These are phyloP conservation scores for Aspergillus sclerotiicarbonarius DNA, from an alignment of 495 filamentous ascomycete species.

Conservation along the genomic window DNA sequence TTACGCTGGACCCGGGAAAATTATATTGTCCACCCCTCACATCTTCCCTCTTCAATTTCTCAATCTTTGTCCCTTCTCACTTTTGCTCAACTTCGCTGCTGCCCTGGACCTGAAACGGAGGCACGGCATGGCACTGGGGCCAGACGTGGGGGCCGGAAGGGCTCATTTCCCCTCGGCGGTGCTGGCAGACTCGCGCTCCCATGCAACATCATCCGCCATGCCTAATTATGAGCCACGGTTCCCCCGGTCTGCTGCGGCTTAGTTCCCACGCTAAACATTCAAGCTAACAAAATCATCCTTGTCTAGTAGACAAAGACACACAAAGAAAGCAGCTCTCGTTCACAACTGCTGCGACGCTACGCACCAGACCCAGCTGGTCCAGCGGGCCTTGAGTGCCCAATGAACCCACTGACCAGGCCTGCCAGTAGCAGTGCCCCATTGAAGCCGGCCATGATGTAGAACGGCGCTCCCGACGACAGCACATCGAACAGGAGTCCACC, in stretches of 20 bases:
- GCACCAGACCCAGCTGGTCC: neutral
- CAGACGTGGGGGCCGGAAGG: neutral
- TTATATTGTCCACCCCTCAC: no score
- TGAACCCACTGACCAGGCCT: slow-evolving; percentile 43
- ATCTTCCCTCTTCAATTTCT: no score
- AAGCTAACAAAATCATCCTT: neutral
- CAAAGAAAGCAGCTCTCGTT: neutral
- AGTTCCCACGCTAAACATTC: neutral
- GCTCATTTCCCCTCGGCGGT: neutral
- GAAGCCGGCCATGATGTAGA: slow-evolving; percentile 88
- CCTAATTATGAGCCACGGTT: no score
- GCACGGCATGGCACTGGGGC: no score
- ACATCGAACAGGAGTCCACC: slow-evolving; percentile 84
- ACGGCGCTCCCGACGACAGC: slow-evolving; percentile 69
- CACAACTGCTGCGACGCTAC: neutral
- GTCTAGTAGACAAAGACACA: neutral
- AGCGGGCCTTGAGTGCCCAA: slow-evolving; percentile 14
- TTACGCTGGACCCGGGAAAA: no score
- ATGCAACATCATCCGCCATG: no score
- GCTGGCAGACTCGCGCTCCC: no score
- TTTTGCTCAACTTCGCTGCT: no score
- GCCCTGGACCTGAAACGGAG: no score
- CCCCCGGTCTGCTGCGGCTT: neutral
- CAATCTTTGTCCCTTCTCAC: no score
- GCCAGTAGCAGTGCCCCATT: slow-evolving; percentile 68